These are phyloP conservation scores for Albatrellus sp. DNA, from an alignment of 1,284 basidiomycete species.

Conservation along the genomic window DNA sequence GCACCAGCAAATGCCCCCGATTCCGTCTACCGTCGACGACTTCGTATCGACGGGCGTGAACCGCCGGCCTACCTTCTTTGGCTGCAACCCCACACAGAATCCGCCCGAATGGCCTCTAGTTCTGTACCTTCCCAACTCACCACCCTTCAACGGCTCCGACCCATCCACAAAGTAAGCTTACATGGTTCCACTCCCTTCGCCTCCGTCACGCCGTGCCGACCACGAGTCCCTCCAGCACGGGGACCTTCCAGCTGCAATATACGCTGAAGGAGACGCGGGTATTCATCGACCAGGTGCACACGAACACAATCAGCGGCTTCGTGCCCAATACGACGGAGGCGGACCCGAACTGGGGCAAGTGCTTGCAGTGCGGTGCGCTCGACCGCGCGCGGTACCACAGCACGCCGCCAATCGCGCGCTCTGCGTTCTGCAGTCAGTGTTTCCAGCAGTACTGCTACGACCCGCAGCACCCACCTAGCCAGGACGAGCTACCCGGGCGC, in stretches of 20 bases:
- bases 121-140: slow-evolving; percentile 53
- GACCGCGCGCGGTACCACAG: slow-evolving; percentile 36
- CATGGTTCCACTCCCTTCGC: neutral
- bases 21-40: slow-evolving; percentile 37
- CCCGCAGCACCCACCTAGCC: slow-evolving; percentile 31
- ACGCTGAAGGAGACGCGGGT: slow-evolving; percentile 29
- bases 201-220: slow-evolving; percentile 2
- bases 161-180: slow-evolving; percentile 45
- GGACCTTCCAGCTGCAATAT: slow-evolving; percentile 40
- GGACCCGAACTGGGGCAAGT: slow-evolving; percentile 40
- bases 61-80: slow-evolving; percentile 65
- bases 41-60: slow-evolving; percentile 57
- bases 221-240: slow-evolving; percentile 22
- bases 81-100: slow-evolving; percentile 43
- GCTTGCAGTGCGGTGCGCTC: slow-evolving; percentile 41
- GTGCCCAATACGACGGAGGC: slow-evolving; percentile 32
- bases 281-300: slow-evolving; percentile 41
- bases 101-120: slow-evolving; percentile 44
- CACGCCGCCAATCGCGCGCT: slow-evolving; percentile 24
- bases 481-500: slow-evolving; percentile 28
- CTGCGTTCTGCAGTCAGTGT: slow-evolving; percentile 31
- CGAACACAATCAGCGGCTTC: slow-evolving; percentile 43
- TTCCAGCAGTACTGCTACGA: slow-evolving; percentile 46
- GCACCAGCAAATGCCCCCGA: slow-evolving; percentile 51
- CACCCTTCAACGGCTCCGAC: slow-evolving; percentile 40